Evolutionary conservation across 257 asterid genomes (phyloP), one percentile per base, ranked within the genome.

Genomic region (Solanum sejunctum): DNA sequence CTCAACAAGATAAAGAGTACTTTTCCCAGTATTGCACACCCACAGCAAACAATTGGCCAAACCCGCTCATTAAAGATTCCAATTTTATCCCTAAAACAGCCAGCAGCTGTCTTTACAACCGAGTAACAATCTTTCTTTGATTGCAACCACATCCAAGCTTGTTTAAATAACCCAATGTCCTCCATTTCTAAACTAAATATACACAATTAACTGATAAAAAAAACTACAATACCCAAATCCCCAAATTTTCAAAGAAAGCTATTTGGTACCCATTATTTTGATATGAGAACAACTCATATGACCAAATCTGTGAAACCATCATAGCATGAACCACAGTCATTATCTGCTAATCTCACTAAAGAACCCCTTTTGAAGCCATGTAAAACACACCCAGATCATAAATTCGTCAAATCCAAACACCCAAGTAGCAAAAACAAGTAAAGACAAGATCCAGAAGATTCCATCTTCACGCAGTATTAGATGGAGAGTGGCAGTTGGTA

Each of bases 41-140:
- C 98, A 88, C 91, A 89, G 63, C 99, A 95, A 54, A 97, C 95
- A 91, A 92, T 84, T 7, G 99, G 99, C 99, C 99, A 97, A 88
- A 93, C 96, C 89, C 95, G 90, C 88, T 97, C 99, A 88, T 88
- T 89, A 78, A 93, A 94, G 43, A 89, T 89, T 54, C 94, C 97
- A 70, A 92, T 88, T 85, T 91, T 94, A 84, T 97, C 99, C 88
- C 97, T 90, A 45, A 89, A 81, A 88, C 94, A 94, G 85, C 92
- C 87, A 83, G 86, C 80, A 10, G 87, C 63, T 86, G 92, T 89
- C 86, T 89, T 90, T 45, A 91, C 91, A 28, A 93, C 93, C 73
- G 95, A 94, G 88, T 92, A 97, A 83, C 93, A 89, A 84, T 87
- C 92, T 88, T 87, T 90, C 85, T 94, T 95, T 4, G 98, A 93